These are phyloP conservation scores for Pseudocercospora eumusae DNA, from an alignment of 2,329 filamentous ascomycete genomes.

Conservation along the genomic window DNA sequence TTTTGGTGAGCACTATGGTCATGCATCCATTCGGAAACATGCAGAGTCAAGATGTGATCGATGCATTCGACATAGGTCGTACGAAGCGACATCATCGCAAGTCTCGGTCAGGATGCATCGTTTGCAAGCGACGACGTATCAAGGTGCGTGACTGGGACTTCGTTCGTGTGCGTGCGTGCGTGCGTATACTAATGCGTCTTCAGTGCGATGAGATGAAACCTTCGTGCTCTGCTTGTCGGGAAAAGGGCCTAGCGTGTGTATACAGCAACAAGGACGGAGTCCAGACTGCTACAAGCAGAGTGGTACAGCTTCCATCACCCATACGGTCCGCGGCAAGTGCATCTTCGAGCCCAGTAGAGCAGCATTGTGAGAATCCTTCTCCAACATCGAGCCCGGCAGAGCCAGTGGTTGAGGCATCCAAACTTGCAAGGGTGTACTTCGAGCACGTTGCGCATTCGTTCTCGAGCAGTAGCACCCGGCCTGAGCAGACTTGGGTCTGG, in stretches of 20 bases:
- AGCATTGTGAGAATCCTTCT: background rate
- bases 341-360: background rate
- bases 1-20: background rate
- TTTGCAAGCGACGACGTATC: slow-evolving; percentile 1
- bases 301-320: background rate
- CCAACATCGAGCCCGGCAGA: background rate
- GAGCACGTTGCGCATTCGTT: slow-evolving; percentile 9
- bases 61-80: background rate
- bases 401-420: background rate
- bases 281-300: background rate
- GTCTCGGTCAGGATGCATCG: slow-evolving; percentile 2
- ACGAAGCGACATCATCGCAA: slow-evolving; percentile 7
- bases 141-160: background rate
- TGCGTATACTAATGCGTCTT: background rate
- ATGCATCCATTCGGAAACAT: background rate
- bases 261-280: background rate
- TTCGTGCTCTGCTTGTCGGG: background rate
- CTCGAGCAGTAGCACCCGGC: background rate
- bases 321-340: background rate
- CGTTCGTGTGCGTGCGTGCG: background rate
- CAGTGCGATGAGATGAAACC: slow-evolving; percentile 5
- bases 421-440: slow-evolving; percentile 5
- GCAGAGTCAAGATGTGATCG: slow-evolving; percentile 2
- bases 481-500: slow-evolving; percentile 3
- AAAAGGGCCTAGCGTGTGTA: background rate